Percentiles rank a stretch among this genome's conserved stretches.
These are phyloP conservation scores for Hygrocybe coccinea DNA, from an alignment of 768 basidiomycete genomes.

Conservation along the genomic window DNA sequence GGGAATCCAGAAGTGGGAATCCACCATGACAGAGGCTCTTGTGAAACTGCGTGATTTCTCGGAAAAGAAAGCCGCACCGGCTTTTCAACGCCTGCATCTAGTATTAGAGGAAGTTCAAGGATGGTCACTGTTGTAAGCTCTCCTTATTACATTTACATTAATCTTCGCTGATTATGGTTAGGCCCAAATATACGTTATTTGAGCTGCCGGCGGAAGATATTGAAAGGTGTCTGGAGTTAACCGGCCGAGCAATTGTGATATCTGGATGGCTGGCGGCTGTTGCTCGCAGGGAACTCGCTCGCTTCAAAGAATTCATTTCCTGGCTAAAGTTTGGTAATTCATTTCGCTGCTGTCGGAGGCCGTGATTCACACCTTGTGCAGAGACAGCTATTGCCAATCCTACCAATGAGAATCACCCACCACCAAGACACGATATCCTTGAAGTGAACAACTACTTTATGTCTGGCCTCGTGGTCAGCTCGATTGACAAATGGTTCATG, in stretches of 20 bases:
- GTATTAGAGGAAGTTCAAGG: constrained; percentile 74
- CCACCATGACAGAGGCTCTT: constrained; percentile 63
- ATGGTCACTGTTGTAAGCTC: constrained; percentile 64
- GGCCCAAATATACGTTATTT: constrained; percentile 55
- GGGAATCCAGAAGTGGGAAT: constrained; percentile 83
- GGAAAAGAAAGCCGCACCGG: constrained; percentile 65
- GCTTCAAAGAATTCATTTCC: constrained; percentile 73
- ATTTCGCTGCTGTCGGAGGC: background rate
- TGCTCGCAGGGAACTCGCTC: constrained; percentile 61
- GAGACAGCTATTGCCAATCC: constrained; percentile 50
- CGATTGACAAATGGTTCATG: constrained; percentile 77
- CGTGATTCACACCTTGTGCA: constrained; percentile 19
- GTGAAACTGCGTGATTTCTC: constrained; percentile 69
- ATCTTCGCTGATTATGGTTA: constrained; percentile 22
- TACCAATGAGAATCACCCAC: constrained; percentile 45
- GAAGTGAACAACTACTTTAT: constrained; percentile 79
- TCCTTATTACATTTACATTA: background rate
- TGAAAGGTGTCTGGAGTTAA: constrained; percentile 47
- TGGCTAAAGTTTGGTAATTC: constrained; percentile 70
- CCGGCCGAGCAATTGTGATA: constrained; percentile 55
- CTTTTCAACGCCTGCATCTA: constrained; percentile 71
- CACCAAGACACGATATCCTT: constrained; percentile 63
- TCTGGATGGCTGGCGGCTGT: constrained; percentile 64
- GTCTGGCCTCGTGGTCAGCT: constrained; percentile 60
- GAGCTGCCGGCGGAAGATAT: constrained; percentile 49